phyloP scores from a whole-genome alignment of 2,329 filamentous ascomycete species.

The Epichloe brachyelytri region DNA sequence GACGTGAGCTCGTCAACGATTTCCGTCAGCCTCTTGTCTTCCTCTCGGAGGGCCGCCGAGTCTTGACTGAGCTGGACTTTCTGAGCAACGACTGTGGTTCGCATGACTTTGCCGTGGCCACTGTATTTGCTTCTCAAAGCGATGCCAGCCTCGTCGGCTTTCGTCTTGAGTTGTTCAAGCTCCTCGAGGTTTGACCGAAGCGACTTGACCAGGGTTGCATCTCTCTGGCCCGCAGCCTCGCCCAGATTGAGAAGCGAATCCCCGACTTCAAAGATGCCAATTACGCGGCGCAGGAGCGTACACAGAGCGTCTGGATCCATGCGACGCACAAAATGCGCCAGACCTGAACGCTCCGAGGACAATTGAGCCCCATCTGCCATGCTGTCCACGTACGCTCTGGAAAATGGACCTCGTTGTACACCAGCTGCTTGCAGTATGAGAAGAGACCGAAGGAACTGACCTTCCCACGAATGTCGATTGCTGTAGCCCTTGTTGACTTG shows the following conservation, averaged over 20 bases:
- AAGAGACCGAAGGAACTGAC: slow-evolving; percentile 35
- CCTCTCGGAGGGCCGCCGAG: slow-evolving; percentile 53
- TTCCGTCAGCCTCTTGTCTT: slow-evolving; percentile 58
- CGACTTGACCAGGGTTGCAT: slow-evolving; percentile 16
- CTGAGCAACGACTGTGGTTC: slow-evolving; percentile 70
- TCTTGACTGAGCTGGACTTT: slow-evolving; percentile 70
- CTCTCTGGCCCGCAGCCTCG: slow-evolving; percentile 19
- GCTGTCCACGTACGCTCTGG: slow-evolving; percentile 47
- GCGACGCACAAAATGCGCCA: slow-evolving; percentile 46
- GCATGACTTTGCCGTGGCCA: slow-evolving; percentile 53
- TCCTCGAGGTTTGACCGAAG: slow-evolving; percentile 31
- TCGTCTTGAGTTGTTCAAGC: slow-evolving; percentile 32
- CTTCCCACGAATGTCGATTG: slow-evolving; percentile 24
- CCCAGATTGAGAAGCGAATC: slow-evolving; percentile 23
- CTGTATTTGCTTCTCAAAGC: slow-evolving; percentile 63
- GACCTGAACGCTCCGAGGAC: slow-evolving; percentile 34
- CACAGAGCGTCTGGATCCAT: slow-evolving; percentile 27
- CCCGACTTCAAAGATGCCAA: slow-evolving; percentile 21
- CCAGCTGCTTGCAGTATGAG: slow-evolving; percentile 30
- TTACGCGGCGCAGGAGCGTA: slow-evolving; percentile 14
- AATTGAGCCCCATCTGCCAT: slow-evolving; percentile 41
- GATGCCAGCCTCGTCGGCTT: slow-evolving; percentile 30
- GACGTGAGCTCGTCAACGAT: slow-evolving; percentile 40
- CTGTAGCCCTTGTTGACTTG: slow-evolving; percentile 22
- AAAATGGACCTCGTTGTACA: slow-evolving; percentile 28